Evolutionary conservation across 2,329 filamentous ascomycete species (phyloP), one percentile per base, ranked within the genome.

Genomic region (Phaeophleospora eucalypticola): DNA sequence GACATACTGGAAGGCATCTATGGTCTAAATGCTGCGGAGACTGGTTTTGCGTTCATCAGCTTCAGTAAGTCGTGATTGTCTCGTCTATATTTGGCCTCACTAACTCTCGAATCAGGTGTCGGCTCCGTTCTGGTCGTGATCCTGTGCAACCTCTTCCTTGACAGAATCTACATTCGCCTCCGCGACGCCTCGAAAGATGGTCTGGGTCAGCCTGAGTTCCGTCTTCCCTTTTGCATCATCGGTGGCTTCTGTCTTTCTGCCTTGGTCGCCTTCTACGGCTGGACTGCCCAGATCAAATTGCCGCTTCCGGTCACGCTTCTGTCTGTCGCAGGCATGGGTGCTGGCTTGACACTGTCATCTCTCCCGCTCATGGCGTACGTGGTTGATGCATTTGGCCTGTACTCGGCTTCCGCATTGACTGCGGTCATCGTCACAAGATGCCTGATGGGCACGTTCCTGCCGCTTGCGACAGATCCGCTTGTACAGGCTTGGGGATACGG

Each of bases 241-340:
- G 77, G 75, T 0, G 74, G 74, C 0, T 36, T 82, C 0, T 48
- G 82, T 2, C 68, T 77, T 0, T 78, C 79, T 0, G 53, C 70
- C 0, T 76, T 77, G 0, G 62, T 82, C 1, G 78, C 80, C 52
- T 72, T 76, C 58, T 83, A 82, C 53, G 79, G 78, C 33, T 82
- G 78, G 78, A 70, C 70, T 0, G 76, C 76, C 0, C 68, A 80
- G 44, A 65, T 64, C 2, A 64, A 66, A 27, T 55, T 68, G 1
- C 76, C 80, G 53, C 80, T 79, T 72, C 76, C 80, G 35, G 67
- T 74, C 41, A 76, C 78, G 0, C 75, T 81, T 45, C 72, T 80
- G 35, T 77, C 78, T 0, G 73, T 76, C 0, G 64, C 64, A 0
- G 54, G 81, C 0, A 74, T 80, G 45, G 71, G 72, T 6, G 70